Base-by-base conservation (phyloP, 768 basidiomycete species). In the Postia placenta region DNA sequence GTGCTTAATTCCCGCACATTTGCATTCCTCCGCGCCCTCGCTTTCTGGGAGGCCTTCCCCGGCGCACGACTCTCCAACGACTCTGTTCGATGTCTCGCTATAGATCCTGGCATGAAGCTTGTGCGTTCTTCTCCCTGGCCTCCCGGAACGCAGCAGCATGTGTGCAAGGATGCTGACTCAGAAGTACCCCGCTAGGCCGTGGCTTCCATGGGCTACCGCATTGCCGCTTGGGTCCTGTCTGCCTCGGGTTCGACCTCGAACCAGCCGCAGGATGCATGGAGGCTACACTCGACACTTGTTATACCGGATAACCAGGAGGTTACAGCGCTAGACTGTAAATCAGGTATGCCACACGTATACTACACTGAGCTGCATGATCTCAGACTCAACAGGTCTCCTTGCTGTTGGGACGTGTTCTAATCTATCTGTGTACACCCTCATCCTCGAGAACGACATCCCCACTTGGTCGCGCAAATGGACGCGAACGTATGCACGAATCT, bases 391-490 rank as follows among this genome's bases (percentile, higher is more conserved):
- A 91, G 89, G 89, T 47, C 69, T 89, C 26, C 78, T 92, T 53
- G 84, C 83, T 19, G 77, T 91, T 28, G 87, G 85, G 12, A 83
- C 73, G 38, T 62, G 71, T 27, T 67, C 64, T 37, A 74, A 76
- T 33, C 68, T 92, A 12, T 83, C 85, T 1, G 79, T 91, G 0
- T 87, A 88, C 57, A 87, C 87, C 2, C 68, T 91, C 24, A 80
- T 85, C 48, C 72, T 88, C 25, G 87, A 91, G 56, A 85, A 89
- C 58, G 87, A 90, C 63, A 75, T 92, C 15, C 86, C 83, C 14
- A 87, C 82, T 0, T 92, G 90, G 90, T 83, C 81, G 12, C 72
- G 73, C 62, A 90, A 90, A 68, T 92, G 90, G 90, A 72, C 72
- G 17, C 66, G 72, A 45, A 58, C 69, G 89, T 90, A 71, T 45